These are phyloP conservation scores for Aspergillus indologenus DNA, from an alignment of 495 filamentous ascomycete species.

Conservation along the genomic window DNA sequence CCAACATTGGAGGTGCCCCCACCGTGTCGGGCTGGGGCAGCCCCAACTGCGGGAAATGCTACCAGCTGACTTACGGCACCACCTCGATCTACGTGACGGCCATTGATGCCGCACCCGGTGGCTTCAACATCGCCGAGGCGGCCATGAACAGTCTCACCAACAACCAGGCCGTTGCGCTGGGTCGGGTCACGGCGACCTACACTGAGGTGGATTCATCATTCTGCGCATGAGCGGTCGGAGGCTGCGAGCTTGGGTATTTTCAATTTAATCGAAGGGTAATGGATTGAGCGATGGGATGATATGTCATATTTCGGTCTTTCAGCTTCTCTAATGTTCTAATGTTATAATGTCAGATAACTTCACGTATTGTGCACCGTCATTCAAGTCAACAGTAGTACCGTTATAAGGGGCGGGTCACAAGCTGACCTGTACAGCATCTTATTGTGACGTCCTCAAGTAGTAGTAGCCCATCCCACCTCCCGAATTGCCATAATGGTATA, in stretches of 20 bases:
- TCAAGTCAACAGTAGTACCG: neutral
- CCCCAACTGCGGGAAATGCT: slow-evolving; percentile 67
- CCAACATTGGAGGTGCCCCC: slow-evolving; percentile 59
- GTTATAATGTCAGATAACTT: neutral
- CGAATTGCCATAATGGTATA: too few species aligned
- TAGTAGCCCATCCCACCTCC: too few species aligned
- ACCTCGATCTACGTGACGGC: slow-evolving; percentile 62
- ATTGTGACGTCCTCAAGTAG: too few species aligned
- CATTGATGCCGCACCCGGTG: slow-evolving; percentile 58
- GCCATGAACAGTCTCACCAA: slow-evolving; percentile 69
- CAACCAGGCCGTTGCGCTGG: slow-evolving; percentile 50
- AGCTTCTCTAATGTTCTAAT: neutral
- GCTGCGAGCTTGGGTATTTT: neutral
- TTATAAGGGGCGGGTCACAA: neutral
- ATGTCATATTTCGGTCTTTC: neutral
- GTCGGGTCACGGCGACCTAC: slow-evolving; percentile 53
- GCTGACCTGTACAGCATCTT: too few species aligned
- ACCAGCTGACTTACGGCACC: slow-evolving; percentile 54
- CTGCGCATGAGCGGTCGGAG: slow-evolving; percentile 9
- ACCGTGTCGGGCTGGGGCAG: slow-evolving; percentile 60
- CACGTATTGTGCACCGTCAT: neutral
- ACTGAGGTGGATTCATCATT: slow-evolving; percentile 29
- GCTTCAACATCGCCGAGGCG: slow-evolving; percentile 61
- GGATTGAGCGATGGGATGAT: neutral
- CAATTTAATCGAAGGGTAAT: neutral